phyloP scores from a whole-genome alignment of 2,329 filamentous ascomycete species.

The Zymoseptoria crescenta region DNA sequence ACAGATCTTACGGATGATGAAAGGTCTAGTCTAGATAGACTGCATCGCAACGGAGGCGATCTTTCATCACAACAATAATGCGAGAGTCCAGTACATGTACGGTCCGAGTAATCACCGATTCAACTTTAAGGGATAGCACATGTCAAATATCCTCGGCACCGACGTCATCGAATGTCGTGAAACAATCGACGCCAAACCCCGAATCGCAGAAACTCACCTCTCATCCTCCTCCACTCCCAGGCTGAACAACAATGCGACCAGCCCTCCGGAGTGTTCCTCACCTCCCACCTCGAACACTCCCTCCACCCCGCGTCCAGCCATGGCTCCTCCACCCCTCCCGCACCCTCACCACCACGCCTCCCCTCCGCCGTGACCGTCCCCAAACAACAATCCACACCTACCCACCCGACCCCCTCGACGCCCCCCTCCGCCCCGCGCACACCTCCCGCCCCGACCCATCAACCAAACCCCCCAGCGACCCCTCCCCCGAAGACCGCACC shows the following conservation, averaged over 20 bases:
- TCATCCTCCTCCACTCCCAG: not conserved
- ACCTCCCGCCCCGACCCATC: slow-evolving; percentile 21
- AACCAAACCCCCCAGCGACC: slow-evolving; percentile 21
- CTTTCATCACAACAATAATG: not conserved
- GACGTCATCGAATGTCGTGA: not conserved
- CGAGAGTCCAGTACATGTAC: too few relatives aligned
- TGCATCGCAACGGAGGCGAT: not conserved
- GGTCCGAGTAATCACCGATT: too few relatives aligned
- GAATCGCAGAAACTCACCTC: not conserved
- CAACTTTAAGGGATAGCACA: not conserved
- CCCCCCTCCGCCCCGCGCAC: slow-evolving; percentile 9
- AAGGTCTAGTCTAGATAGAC: not conserved
- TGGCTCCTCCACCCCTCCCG: not conserved
- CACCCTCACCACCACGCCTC: too few relatives aligned
- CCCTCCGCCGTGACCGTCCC: too few relatives aligned
- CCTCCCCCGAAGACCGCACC: slow-evolving; percentile 24
- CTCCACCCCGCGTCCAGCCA: not conserved
- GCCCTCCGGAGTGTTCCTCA: not conserved
- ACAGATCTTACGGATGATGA: not conserved
- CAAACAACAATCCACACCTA: slow-evolving; percentile 12
- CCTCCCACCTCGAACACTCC: not conserved
- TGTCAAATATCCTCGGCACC: not conserved
- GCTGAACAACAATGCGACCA: not conserved
- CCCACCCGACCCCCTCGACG: slow-evolving; percentile 22
- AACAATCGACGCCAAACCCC: not conserved